Evolutionary conservation across 805 yeast genomes (phyloP).

Genomic region (Candida anglica): DNA sequence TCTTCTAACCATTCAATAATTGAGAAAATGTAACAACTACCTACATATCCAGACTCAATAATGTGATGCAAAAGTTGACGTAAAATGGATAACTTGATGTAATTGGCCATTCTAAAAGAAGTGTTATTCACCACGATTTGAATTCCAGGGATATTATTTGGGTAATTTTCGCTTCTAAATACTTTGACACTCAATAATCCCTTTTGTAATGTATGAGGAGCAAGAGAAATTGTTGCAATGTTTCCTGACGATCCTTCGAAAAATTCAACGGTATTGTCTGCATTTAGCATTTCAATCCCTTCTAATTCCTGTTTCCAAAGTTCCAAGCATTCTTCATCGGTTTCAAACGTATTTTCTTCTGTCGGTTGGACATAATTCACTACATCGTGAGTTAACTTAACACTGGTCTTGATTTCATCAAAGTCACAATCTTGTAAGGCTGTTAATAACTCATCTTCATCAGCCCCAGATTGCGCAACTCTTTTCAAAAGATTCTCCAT

Average conservation of each 20-base stretch:
- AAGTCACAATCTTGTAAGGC: constrained; percentile 38
- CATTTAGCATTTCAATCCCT: constrained; percentile 58
- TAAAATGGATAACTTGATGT: constrained; percentile 58
- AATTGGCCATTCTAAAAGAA: constrained; percentile 59
- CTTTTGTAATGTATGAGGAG: constrained; percentile 13
- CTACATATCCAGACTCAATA: constrained; percentile 44
- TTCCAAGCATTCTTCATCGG: constrained; percentile 28
- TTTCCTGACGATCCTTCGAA: constrained; percentile 30
- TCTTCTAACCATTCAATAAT: constrained; percentile 78
- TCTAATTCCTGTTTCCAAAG: constrained; percentile 77
- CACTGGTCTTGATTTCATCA: constrained; percentile 50
- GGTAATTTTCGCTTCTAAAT: constrained; percentile 45
- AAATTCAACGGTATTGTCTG: constrained; percentile 12
- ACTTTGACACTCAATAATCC: constrained; percentile 19
- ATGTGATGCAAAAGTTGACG: constrained; percentile 44
- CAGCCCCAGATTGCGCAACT: constrained; percentile 64
- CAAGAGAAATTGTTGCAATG: constrained; percentile 11
- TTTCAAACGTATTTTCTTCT: background rate
- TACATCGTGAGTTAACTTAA: constrained; percentile 41
- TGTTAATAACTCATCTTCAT: constrained; percentile 56
- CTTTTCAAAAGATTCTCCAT: constrained; percentile 57
- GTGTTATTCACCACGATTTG: constrained; percentile 39
- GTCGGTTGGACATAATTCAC: constrained; percentile 12
- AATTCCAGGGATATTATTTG: constrained; percentile 66
- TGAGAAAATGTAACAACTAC: constrained; percentile 65